Base-by-base conservation (phyloP, 2,329 filamentous ascomycete species). In the Claviceps africana region DNA sequence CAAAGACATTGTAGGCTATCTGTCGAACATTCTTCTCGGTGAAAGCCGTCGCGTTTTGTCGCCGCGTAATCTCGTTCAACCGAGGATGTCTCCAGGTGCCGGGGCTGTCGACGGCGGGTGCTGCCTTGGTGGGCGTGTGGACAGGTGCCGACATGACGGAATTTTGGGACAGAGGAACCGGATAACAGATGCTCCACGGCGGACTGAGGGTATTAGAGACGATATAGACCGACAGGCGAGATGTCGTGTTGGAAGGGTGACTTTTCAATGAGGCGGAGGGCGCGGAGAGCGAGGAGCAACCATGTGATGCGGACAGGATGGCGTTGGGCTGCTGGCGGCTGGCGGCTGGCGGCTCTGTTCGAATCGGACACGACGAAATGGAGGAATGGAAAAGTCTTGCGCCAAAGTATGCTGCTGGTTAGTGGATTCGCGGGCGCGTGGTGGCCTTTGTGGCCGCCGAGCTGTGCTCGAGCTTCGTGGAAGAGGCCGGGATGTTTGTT, bases 81-180 rank as follows among this genome's bases (percentile, higher is more conserved):
- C 85, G 82, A 35, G 93, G 93, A 66, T 98, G 93, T 62, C 83
- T 81, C 91, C 93, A 98, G 64, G 83, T 88, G 52, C 91, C 90
- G 7, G 87, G 78, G 60, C 77, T 81, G 51, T 81, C 78, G 30
- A 67, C 63, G 22, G 62, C 56, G 1, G 67, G 57, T 19, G 65
- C 53, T 44, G 67, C 65, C 66, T 74, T 64, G 63, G 75, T 56
- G 57, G 77, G 62, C 58, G 70, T 71, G 53, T 54, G 62, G 52
- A 60, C 53, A 15, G 62, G 61, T 33, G 63, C 64, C 33, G 65
- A 57, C 67, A 68, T 67, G 48, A 13, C 48, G 42, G 10, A 22
- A 37, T 25, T 11, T 22, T 35, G 28, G 8, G 43, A 13, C 6
- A 15, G 25, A 28, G 5, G 35, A n/a, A n/a, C n/a, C n/a, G n/a